Conservation (phyloP, 73 alveolate genomes). For the Vitrella brassicaformis region DNA sequence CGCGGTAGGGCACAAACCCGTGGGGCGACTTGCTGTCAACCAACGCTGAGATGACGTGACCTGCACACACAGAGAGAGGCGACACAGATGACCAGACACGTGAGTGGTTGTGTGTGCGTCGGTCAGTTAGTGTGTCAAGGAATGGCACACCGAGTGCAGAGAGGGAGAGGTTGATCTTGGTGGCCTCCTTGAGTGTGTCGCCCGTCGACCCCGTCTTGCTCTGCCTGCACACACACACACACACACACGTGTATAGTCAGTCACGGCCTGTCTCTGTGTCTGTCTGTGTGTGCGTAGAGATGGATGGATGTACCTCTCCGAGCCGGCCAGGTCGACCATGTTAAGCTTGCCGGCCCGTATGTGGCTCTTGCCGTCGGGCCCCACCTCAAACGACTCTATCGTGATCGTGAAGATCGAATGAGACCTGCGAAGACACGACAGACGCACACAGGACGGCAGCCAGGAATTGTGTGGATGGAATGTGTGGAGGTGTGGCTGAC, state of each 20-base stretch:
- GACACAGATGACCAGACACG: constrained; percentile 55
- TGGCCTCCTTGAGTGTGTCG: constrained; percentile 77
- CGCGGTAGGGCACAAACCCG: constrained; percentile 63
- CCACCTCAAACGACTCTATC: constrained; percentile 57
- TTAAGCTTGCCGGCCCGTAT: constrained; percentile 81
- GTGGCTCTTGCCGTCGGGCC: constrained; percentile 49
- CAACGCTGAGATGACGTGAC: constrained; percentile 14
- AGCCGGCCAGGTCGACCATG: constrained; percentile 87
- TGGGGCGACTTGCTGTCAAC: constrained; percentile 45
- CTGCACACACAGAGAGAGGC: constrained; percentile 54
- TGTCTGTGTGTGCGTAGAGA: too few relatives aligned
- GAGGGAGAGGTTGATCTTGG: constrained; percentile 76
- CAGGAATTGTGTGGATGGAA: background rate
- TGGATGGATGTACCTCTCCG: too few relatives aligned
- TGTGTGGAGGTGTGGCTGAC: background rate
- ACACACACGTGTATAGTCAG: too few relatives aligned
- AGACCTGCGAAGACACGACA: constrained; percentile 40
- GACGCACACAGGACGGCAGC: background rate
- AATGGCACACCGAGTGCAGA: constrained; percentile 84
- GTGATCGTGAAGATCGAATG: constrained; percentile 74
- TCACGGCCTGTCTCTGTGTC: too few relatives aligned
- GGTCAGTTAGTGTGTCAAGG: too few relatives aligned
- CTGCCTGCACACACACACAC: too few relatives aligned
- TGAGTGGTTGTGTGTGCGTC: constrained; percentile 67
- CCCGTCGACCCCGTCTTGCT: constrained; percentile 79